Base-by-base conservation (phyloP, 257 asterid species). In the Buddleja alternifolia region DNA sequence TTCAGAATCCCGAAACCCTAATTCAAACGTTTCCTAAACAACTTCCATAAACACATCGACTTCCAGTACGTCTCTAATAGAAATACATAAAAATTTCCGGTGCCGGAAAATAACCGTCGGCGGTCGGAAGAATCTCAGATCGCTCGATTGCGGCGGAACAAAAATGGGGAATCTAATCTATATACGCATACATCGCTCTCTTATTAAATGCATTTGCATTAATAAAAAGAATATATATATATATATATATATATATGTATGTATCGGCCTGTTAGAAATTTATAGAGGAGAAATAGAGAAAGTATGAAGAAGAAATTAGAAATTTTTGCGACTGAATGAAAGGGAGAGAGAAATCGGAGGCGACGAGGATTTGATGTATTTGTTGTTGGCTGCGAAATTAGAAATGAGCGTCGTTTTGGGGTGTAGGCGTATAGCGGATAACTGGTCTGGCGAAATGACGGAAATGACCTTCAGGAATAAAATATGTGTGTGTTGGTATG, bases 1-100 rank as follows among this genome's bases (percentile, higher is more conserved):
- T 75, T 9, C 12, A 24, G 21, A 29, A 62, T 50, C 54, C 66
- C 81, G 72, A 90, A 88, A 83, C 95, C 95, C 95, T 88, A 90
- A 72, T 69, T 74, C 58, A 66, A 42, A 44, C 50, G 50, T 65
- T 57, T 23, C 72, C 32, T 19, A 60, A 34, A 36, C 69, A 69
- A 73, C 60, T 70, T 57, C 20, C 61, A 62, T 61, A 47, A 44
- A 61, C 15, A 16, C 74, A 53, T 52, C 46, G 68, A 76, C 68
- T 70, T 71, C n/a, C 67, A 73, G 64, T 44, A 71, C 84, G 66
- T 24, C 41, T 16, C 41, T 29, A 66, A 61, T 55, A 56, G 59
- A 76, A 70, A 82, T 42, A 57, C 10, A 39, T 37, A 23, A 58
- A 25, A 2, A 40, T n/a, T n/a, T n/a, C 55, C 64, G 25, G 55